These are phyloP conservation scores for Meyerozyma athensensis DNA, from an alignment of 1,139 yeast species.

Conservation along the genomic window DNA sequence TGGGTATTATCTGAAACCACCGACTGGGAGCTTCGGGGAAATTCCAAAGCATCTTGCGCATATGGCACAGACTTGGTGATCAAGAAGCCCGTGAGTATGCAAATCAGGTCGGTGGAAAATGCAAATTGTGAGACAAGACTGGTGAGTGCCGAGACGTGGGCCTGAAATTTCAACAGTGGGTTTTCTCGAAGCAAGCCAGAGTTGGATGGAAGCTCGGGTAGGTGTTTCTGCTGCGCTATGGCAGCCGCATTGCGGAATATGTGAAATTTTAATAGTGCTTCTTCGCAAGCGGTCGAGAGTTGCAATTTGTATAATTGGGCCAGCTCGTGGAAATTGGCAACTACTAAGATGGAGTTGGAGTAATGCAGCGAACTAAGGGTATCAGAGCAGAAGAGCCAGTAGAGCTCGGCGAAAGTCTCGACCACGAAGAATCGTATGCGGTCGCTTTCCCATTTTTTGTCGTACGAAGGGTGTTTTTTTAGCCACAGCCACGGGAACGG, in stretches of 20 bases:
- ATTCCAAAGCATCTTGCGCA: not conserved
- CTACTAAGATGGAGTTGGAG: constrained; percentile 19
- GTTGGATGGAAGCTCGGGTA: constrained; percentile 27
- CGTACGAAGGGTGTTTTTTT: constrained; percentile 16
- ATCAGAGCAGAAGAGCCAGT: constrained; percentile 16
- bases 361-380: constrained; percentile 8
- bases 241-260: constrained; percentile 22
- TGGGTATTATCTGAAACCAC: not conserved
- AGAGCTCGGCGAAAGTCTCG: constrained; percentile 25
- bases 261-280: constrained; percentile 30
- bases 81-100: constrained; percentile 29
- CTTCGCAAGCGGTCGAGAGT: constrained; percentile 32
- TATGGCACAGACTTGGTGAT: constrained; percentile 19
- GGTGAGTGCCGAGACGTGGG: constrained; percentile 27
- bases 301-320: constrained; percentile 34
- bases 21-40: not conserved
- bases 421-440: constrained; percentile 17
- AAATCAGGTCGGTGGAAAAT: constrained; percentile 21
- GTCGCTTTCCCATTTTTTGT: constrained; percentile 15
- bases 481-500: constrained; percentile 27
- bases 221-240: constrained; percentile 17
- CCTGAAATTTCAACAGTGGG: constrained; percentile 28
- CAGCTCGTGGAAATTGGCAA: constrained; percentile 33
- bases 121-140: constrained; percentile 23
- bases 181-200: constrained; percentile 30